Base-by-base conservation (phyloP, 2,329 filamentous ascomycete species). In the Trichoderma citrinoviride region DNA sequence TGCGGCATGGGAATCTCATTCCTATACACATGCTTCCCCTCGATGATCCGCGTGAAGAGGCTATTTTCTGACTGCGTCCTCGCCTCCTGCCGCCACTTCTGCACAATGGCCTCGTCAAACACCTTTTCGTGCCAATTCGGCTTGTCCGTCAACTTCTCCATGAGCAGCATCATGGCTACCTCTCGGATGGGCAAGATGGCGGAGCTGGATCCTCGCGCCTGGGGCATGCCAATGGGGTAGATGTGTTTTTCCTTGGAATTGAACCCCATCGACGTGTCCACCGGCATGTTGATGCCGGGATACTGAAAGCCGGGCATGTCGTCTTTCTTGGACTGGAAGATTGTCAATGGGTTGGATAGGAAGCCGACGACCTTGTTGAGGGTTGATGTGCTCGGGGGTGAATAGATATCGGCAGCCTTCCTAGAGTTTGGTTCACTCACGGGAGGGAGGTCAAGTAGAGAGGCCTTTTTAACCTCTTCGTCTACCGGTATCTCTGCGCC, bases 101-200 rank as follows among this genome's bases (percentile, higher is more conserved):
- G 54, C 19, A 69, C 65, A 52, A 73, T 71, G 1, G 62, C 61
- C 2, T 71, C 64, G 60, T 74, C 65, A 56, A 70, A 70, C 10
- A 73, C 68, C 61, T 73, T 73, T 46, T 65, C 57, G 5, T 73
- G 56, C 71, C 73, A 74, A 21, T 69, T 64, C 4, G 69, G 69
- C 63, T 73, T 74, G 61, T 74, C 71, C 19, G 71, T 72, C 50
- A 74, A 67, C 40, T 66, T 29, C 21, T 73, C 70, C 43, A 74
- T 68, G n/a, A 73, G 69, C 43, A 67, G 65, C 65, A 74, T 58
- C 69, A 73, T 74, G 63, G 64, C 67, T 14, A 68, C 43, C 56
- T 72, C 69, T 27, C 62, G 57, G n/a, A 68, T 41, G 44, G 61
- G 67, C n/a, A 68, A 40, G 19, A 64, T 61, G 10, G 53, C 17